These are phyloP conservation scores for Trichophyton verrucosum DNA, from an alignment of 2,329 filamentous ascomycete genomes.

Conservation along the genomic window DNA sequence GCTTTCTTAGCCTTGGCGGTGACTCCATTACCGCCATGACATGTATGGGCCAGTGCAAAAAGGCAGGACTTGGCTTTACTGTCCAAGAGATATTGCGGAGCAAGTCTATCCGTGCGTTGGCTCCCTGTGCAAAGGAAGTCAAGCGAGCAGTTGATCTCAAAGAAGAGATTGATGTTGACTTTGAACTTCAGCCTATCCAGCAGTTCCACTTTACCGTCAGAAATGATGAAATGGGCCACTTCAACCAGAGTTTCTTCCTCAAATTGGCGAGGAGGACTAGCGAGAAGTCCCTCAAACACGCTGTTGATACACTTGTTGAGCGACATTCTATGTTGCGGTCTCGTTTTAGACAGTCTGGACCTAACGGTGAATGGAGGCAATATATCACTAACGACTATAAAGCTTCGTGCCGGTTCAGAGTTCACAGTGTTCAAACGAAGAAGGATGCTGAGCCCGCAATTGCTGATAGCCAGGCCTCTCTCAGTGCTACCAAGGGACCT, in stretches of 20 bases:
- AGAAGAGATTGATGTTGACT: constrained; percentile 13
- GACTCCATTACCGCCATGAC: constrained; percentile 42
- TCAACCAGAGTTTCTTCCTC: constrained; percentile 19
- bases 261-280: constrained; percentile 7
- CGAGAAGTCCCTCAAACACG: constrained; percentile 7
- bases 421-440: constrained; percentile 17
- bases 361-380: constrained; percentile 19
- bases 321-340: constrained; percentile 18
- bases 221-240: constrained; percentile 12
- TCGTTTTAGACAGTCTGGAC: constrained; percentile 17
- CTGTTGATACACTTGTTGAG: constrained; percentile 12
- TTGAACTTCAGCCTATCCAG: constrained; percentile 19
- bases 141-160: constrained; percentile 21
- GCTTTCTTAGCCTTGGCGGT: constrained; percentile 36
- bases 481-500: constrained; percentile 22
- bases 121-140: constrained; percentile 21
- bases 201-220: constrained; percentile 14
- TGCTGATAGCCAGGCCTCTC: constrained; percentile 21
- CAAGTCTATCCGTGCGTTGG: constrained; percentile 33
- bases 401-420: constrained; percentile 23
- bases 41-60: constrained; percentile 37
- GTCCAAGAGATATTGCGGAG: constrained; percentile 39
- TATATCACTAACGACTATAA: constrained; percentile 18
- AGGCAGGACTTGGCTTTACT: constrained; percentile 33
- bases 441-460: constrained; percentile 20